Evolutionary conservation across 208 protist species (phyloP).

Genomic region (Wallacemonas rigidus): DNA sequence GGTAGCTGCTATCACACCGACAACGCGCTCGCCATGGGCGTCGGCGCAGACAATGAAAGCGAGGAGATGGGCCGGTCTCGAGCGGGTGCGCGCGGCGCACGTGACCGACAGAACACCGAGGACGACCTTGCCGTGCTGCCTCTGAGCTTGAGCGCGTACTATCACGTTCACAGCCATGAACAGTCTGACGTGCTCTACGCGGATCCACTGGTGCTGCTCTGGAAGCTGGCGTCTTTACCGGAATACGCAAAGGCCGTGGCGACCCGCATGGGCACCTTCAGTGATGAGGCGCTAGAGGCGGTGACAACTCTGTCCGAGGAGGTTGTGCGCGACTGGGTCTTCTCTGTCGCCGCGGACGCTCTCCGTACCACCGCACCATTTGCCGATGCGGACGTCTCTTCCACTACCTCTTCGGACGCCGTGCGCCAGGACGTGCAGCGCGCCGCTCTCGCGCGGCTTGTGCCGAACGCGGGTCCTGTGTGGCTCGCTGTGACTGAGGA

Average conservation of each 20-base stretch:
- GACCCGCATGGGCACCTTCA: constrained; percentile 19
- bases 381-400: not conserved
- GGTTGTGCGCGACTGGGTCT: constrained; percentile 21
- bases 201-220: constrained; percentile 73
- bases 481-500: constrained; percentile 64
- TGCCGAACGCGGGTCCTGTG: constrained; percentile 54
- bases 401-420: not conserved
- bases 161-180: constrained; percentile 11
- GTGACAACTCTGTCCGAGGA: not conserved
- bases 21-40: not conserved
- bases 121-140: constrained; percentile 19
- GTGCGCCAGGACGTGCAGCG: not conserved
- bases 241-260: constrained; percentile 28
- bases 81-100: not conserved
- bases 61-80: constrained; percentile 14
- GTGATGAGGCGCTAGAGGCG: constrained; percentile 3
- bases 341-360: not conserved
- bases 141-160: constrained; percentile 11
- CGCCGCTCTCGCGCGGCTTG: not conserved
- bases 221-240: constrained; percentile 44
- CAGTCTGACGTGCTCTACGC: constrained; percentile 33
- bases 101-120: not conserved
- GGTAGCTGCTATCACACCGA: not conserved
- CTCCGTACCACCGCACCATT: not conserved
- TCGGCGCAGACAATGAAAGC: not conserved